Conservation (phyloP, 805 yeast species). For the Cyberlindnera misumaiensis region DNA sequence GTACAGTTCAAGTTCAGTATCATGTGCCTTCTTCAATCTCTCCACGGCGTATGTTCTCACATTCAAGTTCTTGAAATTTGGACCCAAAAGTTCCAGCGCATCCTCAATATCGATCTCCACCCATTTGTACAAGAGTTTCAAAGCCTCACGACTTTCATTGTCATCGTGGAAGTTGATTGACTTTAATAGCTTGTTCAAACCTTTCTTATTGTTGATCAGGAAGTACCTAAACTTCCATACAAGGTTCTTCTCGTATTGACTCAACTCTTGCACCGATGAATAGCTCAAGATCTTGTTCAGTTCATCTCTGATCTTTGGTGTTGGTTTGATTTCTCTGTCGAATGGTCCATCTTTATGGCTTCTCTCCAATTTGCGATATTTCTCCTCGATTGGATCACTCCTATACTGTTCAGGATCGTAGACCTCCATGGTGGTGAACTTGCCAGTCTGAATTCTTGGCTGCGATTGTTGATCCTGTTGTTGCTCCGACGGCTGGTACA, state of each 20-base stretch:
- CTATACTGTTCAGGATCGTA: conserved; percentile 65
- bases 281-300: conserved; percentile 60
- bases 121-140: conserved; percentile 63
- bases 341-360: conserved; percentile 68
- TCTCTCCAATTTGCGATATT: conserved; percentile 79
- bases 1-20: conserved; percentile 73
- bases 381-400: conserved; percentile 82
- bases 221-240: conserved; percentile 90
- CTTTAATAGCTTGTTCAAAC: conserved; percentile 75
- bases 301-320: conserved; percentile 73
- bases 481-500: conserved; percentile 40
- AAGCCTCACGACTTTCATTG: conserved; percentile 70
- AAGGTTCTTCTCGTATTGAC: conserved; percentile 77
- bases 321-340: conserved; percentile 84
- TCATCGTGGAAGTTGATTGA: conserved; percentile 87
- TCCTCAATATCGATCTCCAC: conserved; percentile 78
- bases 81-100: conserved; percentile 79
- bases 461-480: conserved; percentile 12
- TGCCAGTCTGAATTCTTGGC: conserved; percentile 25
- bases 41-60: conserved; percentile 87
- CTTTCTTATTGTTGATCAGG: conserved; percentile 57
- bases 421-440: conserved; percentile 32
- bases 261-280: conserved; percentile 78
- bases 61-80: conserved; percentile 61
- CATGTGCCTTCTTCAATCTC: conserved; percentile 68